These are phyloP conservation scores for Phytopythium chamaehyphon DNA, from an alignment of 352 stramenopile species.

Conservation along the genomic window DNA sequence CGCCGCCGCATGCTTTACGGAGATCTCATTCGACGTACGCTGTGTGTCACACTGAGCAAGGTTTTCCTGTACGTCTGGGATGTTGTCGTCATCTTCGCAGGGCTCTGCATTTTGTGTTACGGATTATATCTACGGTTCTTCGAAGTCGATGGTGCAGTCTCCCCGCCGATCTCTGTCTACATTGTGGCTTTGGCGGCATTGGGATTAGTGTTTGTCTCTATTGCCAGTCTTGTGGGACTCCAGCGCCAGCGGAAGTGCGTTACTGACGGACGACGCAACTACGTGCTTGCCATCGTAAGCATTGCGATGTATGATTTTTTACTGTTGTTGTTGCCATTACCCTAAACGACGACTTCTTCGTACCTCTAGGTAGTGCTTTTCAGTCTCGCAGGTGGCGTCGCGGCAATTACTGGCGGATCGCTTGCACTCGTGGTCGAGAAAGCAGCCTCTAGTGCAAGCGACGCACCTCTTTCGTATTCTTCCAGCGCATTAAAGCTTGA, in stretches of 20 bases:
- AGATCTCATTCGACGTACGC: constrained; percentile 25
- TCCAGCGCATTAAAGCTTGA: constrained; percentile 25
- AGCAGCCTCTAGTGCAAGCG: not conserved
- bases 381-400: constrained; percentile 25
- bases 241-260: constrained; percentile 50
- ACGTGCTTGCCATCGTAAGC: constrained; percentile 47
- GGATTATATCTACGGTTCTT: constrained; percentile 62
- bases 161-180: constrained; percentile 43
- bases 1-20: constrained; percentile 29
- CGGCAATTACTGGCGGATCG: constrained; percentile 45
- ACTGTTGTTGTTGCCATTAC: constrained; percentile 20
- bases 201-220: constrained; percentile 33
- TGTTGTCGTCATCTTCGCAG: constrained; percentile 45
- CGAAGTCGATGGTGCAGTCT: constrained; percentile 48
- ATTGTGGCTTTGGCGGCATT: constrained; percentile 46
- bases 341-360: no score
- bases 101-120: constrained; percentile 38
- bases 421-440: constrained; percentile 36
- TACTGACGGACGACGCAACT: constrained; percentile 51
- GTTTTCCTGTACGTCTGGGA: constrained; percentile 52
- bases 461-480: not conserved
- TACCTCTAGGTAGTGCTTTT: constrained; percentile 22
- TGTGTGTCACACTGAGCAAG: constrained; percentile 28
- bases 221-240: constrained; percentile 40
- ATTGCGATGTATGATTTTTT: not conserved